Conservation (phyloP, 768 basidiomycete genomes). For the Podaxis mareebaensis region DNA sequence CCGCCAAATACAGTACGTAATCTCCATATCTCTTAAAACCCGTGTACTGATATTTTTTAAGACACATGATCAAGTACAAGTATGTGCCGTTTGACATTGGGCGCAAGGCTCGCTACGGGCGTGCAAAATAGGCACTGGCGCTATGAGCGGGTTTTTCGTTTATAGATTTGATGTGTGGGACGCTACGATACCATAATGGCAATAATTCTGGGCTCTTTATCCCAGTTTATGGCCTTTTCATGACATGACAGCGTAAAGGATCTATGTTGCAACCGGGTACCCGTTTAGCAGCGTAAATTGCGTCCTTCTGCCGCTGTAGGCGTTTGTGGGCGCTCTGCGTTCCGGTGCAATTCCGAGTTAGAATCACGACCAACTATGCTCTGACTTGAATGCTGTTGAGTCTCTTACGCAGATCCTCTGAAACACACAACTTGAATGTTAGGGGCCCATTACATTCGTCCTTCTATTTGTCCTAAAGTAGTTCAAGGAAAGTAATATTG, state of each 20-base stretch:
- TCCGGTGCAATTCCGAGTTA: constrained; percentile 3
- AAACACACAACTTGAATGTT: not conserved
- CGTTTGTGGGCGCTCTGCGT: not conserved
- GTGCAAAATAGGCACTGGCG: constrained; percentile 22
- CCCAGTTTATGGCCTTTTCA: not conserved
- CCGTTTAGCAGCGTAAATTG: not conserved
- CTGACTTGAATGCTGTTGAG: not conserved
- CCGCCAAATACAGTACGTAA: constrained; percentile 86
- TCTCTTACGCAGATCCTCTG: not conserved
- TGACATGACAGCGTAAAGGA: not conserved
- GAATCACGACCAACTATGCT: not conserved
- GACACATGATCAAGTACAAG: constrained; percentile 99
- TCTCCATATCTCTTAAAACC: constrained; percentile 20
- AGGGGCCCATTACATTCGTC: too few species aligned
- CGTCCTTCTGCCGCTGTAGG: not conserved
- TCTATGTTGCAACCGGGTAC: not conserved
- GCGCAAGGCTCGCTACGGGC: constrained; percentile 86
- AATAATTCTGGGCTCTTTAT: not conserved
- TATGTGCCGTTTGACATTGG: constrained; percentile 96
- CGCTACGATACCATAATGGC: constrained; percentile 12
- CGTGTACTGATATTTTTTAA: constrained; percentile 31
- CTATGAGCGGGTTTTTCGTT: not conserved
- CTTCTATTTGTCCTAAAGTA: too few species aligned
- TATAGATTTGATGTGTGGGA: constrained; percentile 5
- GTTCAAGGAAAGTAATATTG: too few species aligned